Base-by-base conservation (phyloP, 2,329 filamentous ascomycete genomes). In the Ceratocystis diversiconidia region DNA sequence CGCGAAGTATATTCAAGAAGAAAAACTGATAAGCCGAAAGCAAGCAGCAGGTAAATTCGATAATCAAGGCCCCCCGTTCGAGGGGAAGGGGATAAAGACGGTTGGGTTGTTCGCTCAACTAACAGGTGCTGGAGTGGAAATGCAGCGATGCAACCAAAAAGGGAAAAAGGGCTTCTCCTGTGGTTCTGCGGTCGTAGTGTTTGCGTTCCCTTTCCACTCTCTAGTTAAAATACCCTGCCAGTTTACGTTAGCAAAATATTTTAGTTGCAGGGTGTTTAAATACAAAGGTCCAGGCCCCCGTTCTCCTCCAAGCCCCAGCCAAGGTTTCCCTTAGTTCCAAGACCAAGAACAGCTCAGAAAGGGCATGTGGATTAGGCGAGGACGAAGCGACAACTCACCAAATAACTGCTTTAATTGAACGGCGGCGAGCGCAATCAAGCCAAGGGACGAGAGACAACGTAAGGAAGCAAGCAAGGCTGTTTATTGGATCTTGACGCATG, bases 371-470 rank as follows among this genome's bases (percentile, higher is more conserved):
- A 52, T 28, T 28, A 57, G 28, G 52, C 52, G 48, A 50, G 48
- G 36, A 19, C 19, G 52, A 57, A 57, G 52, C 52, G 52, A 57
- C 52, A 57, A 57, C 52, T 57, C 28, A 57, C 52, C 52, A 30
- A 57, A 57, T 57, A 28, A 57, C 8, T 17, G 52, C 25, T 30
- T 57, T 57, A 57, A 57, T 30, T 57, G 52, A 57, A 15, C 15
- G 52, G 30, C 52, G 19, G 19, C 22, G 50, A 15, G 28, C 12
- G 22, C 8, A 28, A 55, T 15, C 36, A 41, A 41, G 36, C 36
- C 36, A 41, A 15, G 36, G 3, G 12, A 41, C 36, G 1, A 41
- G 3, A 41, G 10, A 5, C 36, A 10, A 41, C 36, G 10, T 12
- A 41, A 41, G 36, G 36, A 41, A 41, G 36, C 36, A 41, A 41